Conservation (phyloP, 2,329 filamentous ascomycete species). For the Diaporthe sp. region DNA sequence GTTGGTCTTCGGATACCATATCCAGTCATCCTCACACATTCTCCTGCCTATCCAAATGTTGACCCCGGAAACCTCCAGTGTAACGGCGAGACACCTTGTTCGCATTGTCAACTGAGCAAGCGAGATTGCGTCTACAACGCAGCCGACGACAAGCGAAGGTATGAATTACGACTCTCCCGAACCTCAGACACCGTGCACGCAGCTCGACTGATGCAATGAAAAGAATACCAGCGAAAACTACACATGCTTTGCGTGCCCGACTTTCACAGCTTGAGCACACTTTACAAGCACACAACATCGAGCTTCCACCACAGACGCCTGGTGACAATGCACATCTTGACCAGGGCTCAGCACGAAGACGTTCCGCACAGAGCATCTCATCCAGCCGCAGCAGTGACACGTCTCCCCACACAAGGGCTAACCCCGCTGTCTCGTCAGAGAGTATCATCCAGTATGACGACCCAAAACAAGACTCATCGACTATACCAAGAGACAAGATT, state of each 20-base stretch:
- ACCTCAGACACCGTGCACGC: not conserved
- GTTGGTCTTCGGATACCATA: not conserved
- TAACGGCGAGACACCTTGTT: slow-evolving; percentile 9
- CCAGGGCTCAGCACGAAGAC: no score
- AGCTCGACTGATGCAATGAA: not conserved
- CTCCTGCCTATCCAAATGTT: not conserved
- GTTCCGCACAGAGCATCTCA: not conserved
- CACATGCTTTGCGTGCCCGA: not conserved
- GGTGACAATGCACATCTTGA: not conserved
- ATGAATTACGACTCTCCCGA: not conserved
- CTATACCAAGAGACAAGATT: not conserved
- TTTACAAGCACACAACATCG: slow-evolving; percentile 5
- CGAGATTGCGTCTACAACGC: slow-evolving; percentile 4
- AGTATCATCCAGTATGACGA: not conserved
- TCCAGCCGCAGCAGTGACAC: not conserved
- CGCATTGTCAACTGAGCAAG: not conserved
- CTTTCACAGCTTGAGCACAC: not conserved
- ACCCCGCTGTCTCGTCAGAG: not conserved
- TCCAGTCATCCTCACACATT: not conserved
- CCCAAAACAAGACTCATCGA: not conserved
- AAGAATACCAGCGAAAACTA: not conserved
- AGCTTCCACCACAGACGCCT: not conserved
- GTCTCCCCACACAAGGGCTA: not conserved
- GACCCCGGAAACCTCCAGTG: not conserved
- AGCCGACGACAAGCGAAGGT: slow-evolving; percentile 17